phyloP scores from a whole-genome alignment of 768 basidiomycete genomes.

The Lyophyllum decastes region DNA sequence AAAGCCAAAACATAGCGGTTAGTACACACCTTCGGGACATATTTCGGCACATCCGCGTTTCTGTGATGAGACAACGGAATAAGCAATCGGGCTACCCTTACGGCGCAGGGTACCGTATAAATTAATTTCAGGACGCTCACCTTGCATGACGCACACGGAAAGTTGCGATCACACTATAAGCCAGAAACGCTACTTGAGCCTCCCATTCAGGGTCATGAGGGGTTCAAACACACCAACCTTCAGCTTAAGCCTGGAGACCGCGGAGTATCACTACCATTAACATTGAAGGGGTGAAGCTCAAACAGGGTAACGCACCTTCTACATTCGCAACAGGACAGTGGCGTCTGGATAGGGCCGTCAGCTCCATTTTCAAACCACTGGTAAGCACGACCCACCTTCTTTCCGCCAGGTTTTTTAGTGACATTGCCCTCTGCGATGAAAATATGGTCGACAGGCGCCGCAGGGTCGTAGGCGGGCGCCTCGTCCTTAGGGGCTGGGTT shows the following conservation, averaged over 20 bases:
- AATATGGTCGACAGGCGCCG: slow-evolving; percentile 42
- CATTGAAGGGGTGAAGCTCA: too few relatives aligned
- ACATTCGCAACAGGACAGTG: slow-evolving; percentile 66
- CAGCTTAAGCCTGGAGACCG: slow-evolving; percentile 46
- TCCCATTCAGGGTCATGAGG: slow-evolving; percentile 11
- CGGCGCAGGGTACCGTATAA: neutral
- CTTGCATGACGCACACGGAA: slow-evolving; percentile 50
- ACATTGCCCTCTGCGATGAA: slow-evolving; percentile 51
- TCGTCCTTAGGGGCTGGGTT: slow-evolving; percentile 26
- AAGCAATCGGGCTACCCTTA: neutral
- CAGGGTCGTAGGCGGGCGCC: slow-evolving; percentile 17
- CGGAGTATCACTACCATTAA: neutral
- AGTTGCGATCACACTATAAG: slow-evolving; percentile 51
- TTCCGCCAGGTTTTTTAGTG: slow-evolving; percentile 45
- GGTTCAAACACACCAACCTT: slow-evolving; percentile 40
- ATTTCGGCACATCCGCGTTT: slow-evolving; percentile 70
- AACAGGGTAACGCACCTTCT: slow-evolving; percentile 42
- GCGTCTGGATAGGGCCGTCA: slow-evolving; percentile 33
- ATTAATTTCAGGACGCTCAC: slow-evolving; percentile 17
- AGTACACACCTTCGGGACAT: slow-evolving; percentile 57
- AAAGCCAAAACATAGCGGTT: neutral
- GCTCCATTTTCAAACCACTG: neutral
- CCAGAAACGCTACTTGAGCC: neutral
- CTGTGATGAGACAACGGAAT: slow-evolving; percentile 25
- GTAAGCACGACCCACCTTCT: slow-evolving; percentile 39